Evolutionary conservation across 2,329 filamentous ascomycete genomes (phyloP), one percentile per base, ranked within the genome.

Genomic region (Dactylellina drechsleri): DNA sequence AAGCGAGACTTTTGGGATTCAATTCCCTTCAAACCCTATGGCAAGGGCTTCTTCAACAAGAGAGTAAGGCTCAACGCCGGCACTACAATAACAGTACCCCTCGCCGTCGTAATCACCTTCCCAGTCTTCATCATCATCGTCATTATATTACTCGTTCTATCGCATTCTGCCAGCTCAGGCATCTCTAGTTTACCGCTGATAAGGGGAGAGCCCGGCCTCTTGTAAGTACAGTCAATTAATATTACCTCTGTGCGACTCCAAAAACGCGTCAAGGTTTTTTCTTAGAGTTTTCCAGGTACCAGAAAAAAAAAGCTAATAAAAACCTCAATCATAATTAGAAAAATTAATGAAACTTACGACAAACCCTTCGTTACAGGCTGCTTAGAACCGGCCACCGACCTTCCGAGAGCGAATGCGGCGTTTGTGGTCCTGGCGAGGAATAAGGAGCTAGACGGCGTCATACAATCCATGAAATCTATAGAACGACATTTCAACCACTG

Each of bases 401-500:
- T 89, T 40, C 92, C 92, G 49, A 88, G 93, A 80, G 95, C 92
- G 78, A 99, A 98, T 81, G 95, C 92, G 75, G 94, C 92, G 26
- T 97, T 99, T 80, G 95, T 99, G 77, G 93, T 99, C 45, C 87
- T 99, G 73, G 95, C 95, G 65, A 87, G 95, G 79, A 98, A 99
- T 82, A 96, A 97, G 85, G 95, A 99, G 84, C 83, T 99, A 77
- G 93, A 97, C 0, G 95, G 95, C 74, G 95, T 99, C 45, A 88
- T 99, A 77, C 92, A 98, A 83, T 98, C 95, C 8, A 87, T 99
- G 82, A 97, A 97, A 85, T 98, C 94, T 50, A 93, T 99, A 78
- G 95, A 99, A 85, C 88, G 95, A 79, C 95, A 99, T 83, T 99
- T 99, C 88, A 99, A 99, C 84, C 89, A 93, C 78, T 99, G 94